Evolutionary conservation across 768 basidiomycete genomes (phyloP).

Genomic region (Leccinum aurantiacum): DNA sequence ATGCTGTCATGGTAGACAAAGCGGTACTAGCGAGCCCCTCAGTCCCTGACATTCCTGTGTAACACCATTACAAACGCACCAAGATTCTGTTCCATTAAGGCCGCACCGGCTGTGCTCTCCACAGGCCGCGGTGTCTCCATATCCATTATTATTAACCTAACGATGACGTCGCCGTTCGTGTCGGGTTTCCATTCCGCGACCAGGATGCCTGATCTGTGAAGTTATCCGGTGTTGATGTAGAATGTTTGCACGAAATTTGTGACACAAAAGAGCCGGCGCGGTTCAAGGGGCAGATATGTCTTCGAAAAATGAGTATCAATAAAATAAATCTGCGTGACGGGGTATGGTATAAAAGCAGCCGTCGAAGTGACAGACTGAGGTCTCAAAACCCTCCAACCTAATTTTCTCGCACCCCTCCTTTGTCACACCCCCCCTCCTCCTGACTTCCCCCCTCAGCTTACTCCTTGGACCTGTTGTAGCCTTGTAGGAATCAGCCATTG

Average conservation of each 20-base stretch:
- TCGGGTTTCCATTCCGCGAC: constrained; percentile 27
- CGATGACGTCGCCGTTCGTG: constrained; percentile 20
- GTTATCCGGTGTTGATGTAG: constrained; percentile 21
- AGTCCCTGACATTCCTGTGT: constrained; percentile 27
- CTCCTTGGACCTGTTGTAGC: constrained; percentile 2
- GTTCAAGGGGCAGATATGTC: constrained; percentile 8
- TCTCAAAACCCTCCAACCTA: constrained; percentile 5
- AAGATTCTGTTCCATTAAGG: constrained; percentile 10
- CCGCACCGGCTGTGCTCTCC: constrained; percentile 27
- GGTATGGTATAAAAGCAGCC: constrained; percentile 20
- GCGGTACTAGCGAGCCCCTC: constrained; percentile 14
- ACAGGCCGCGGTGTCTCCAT: constrained; percentile 7
- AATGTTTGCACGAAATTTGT: constrained; percentile 10
- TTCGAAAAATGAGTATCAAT: constrained; percentile 11
- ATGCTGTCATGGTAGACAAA: constrained; percentile 30
- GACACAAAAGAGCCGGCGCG: constrained; percentile 20
- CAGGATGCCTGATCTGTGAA: constrained; percentile 23
- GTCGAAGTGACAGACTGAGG: constrained; percentile 1
- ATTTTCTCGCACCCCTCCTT: constrained; percentile 18
- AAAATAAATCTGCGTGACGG: constrained; percentile 7
- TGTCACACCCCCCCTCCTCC: background rate
- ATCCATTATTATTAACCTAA: constrained; percentile 20
- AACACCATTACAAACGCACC: constrained; percentile 11
- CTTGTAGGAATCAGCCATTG: constrained; percentile 13
- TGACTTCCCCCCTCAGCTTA: background rate